Conservation (phyloP, 108 stramenopile genomes). For the Aureococcus anophagefferens region DNA sequence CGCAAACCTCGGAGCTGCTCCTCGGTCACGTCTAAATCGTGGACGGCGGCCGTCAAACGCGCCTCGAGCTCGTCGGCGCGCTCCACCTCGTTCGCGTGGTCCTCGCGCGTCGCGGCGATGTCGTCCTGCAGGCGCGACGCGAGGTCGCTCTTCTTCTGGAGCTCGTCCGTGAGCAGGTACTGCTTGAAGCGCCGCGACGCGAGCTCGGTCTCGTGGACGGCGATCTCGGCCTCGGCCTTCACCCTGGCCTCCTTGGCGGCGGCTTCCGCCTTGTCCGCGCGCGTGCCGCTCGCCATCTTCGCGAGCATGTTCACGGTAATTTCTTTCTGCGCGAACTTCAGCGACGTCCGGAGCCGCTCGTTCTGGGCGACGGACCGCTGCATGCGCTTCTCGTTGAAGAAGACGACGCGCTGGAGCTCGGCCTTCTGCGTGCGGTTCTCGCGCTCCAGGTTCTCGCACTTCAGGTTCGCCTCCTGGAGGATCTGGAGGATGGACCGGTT, state of each 20-base stretch:
- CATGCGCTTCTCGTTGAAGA: not conserved
- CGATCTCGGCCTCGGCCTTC: not conserved
- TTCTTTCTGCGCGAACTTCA: not conserved
- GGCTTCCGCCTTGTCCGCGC: not conserved
- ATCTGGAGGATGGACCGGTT: not conserved
- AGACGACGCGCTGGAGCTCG: not conserved
- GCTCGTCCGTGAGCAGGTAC: not conserved
- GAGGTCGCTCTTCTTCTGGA: not conserved
- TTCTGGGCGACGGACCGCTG: not conserved
- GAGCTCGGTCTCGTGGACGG: not conserved
- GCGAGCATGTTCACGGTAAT: not conserved
- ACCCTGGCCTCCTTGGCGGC: not conserved
- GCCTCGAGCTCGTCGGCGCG: no score
- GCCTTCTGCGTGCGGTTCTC: not conserved
- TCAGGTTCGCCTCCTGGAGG: not conserved
- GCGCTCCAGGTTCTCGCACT: not conserved
- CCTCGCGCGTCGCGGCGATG: no score
- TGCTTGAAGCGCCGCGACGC: not conserved
- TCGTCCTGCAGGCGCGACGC: no score
- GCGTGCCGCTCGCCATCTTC: not conserved
- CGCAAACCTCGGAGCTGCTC: no score
- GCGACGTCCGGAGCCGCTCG: not conserved
- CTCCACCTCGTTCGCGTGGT: no score
- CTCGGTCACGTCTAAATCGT: no score
- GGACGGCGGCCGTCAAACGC: no score